These are phyloP conservation scores for Sonneratia caseolaris DNA, from an alignment of 345 rosid genomes.

Conservation along the genomic window DNA sequence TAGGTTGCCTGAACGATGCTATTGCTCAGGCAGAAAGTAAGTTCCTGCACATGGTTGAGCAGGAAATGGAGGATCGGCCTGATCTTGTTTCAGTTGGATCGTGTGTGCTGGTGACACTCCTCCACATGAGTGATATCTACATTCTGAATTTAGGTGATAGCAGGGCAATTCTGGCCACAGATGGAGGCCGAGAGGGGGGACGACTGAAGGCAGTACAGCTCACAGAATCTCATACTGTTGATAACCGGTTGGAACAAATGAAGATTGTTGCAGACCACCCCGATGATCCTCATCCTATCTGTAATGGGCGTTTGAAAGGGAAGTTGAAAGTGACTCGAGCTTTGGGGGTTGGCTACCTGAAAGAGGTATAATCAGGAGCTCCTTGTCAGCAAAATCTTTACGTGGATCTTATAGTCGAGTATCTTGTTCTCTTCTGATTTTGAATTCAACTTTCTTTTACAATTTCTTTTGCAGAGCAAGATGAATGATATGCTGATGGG, in stretches of 20 bases:
- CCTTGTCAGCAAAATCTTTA: neutral
- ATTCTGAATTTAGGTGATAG: conserved; percentile 19
- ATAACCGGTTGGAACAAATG: conserved; percentile 9
- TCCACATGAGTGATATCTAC: conserved; percentile 14
- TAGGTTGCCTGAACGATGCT: conserved; percentile 11
- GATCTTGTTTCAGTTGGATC: conserved; percentile 18
- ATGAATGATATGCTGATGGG: conserved; percentile 24
- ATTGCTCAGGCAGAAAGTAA: conserved; percentile 11
- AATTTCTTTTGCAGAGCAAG: conserved; percentile 7
- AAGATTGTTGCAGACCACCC: conserved; percentile 18
- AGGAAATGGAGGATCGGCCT: conserved; percentile 20
- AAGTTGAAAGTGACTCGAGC: conserved; percentile 19
- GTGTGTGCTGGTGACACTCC: conserved; percentile 17
- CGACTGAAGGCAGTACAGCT: conserved; percentile 13
- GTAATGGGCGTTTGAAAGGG: conserved; percentile 17
- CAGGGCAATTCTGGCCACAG: conserved; percentile 15
- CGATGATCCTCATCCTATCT: conserved; percentile 13
- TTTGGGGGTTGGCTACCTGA: conserved; percentile 21
- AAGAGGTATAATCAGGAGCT: conserved; percentile 10
- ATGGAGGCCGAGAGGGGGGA: neutral
- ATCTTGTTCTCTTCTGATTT: neutral
- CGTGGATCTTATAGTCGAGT: neutral
- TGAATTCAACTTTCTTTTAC: neutral
- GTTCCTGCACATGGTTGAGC: conserved; percentile 14
- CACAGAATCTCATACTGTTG: conserved; percentile 16